Evolutionary conservation across 345 rosid genomes (phyloP), one percentile per base, ranked within the genome.

Genomic region (Heritiera littoralis): DNA sequence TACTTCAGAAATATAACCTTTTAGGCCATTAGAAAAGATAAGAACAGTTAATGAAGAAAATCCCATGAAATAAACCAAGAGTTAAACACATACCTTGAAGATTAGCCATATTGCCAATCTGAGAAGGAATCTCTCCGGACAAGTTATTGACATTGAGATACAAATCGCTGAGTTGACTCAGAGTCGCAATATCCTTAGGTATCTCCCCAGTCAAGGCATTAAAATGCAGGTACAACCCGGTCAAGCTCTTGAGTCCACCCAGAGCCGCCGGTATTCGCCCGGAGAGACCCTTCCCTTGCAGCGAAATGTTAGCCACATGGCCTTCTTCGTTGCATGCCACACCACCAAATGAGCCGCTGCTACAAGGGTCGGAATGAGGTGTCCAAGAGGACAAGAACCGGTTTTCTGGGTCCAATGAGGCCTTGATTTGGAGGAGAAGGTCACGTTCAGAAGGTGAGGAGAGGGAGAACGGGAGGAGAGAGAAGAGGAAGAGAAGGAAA

Each of bases 171-270:
- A 96, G 97, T 49, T 85, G 75, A 80, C 75, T 88, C 83, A 96
- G 58, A 72, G 82, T 76, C 1, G 91, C 87, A 78, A 94, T 92
- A 87, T 91, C 99, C 79, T 77, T 78, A 0, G 99, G 99, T 80
- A 96, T 87, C 80, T 67, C 89, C 3, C 98, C 99, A 46, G 81
- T 84, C 76, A 96, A 84, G 7, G 90, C 85, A 77, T 96, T 96
- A 88, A 92, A 96, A 77, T 96, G 99, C 69, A 96, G 87, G 85
- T 90, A 96, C 86, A 96, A 82, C n/a, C 98, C 97, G 41, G 95
- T 96, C 86, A 96, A 88, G 87, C 92, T 88, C 78, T 83, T 83
- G 63, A 96, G 91, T 30, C 87, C 91, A 56, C 93, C 92, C 2
- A 96, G 58, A 40, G 95, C 94, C 2, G 92, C 79, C 60, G 99